Conservation (phyloP, 2,329 filamentous ascomycete species). For the Colletotrichum euphorbiae region DNA sequence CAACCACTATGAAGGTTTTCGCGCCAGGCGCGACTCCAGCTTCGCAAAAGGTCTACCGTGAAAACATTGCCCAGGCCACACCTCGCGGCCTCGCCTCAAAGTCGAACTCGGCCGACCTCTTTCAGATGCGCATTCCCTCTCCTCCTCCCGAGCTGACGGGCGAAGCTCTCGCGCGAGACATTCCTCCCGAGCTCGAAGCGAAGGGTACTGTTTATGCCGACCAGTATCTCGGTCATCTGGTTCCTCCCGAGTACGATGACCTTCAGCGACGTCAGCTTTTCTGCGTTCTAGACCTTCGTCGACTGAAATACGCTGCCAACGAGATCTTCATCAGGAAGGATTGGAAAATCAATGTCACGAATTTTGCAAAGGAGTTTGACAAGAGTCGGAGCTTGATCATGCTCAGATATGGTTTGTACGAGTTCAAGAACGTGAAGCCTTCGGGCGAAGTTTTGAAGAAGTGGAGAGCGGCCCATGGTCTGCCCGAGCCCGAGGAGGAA, state of each 20-base stretch:
- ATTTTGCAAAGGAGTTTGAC: slow-evolving; percentile 73
- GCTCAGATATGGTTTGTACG: slow-evolving; percentile 70
- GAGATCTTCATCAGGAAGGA: slow-evolving; percentile 71
- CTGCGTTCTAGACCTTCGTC: slow-evolving; percentile 70
- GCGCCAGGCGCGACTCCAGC: slow-evolving; percentile 59
- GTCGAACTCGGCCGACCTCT: slow-evolving; percentile 63
- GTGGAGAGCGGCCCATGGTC: slow-evolving; percentile 68
- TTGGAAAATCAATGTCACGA: slow-evolving; percentile 71
- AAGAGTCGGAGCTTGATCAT: slow-evolving; percentile 72
- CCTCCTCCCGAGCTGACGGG: slow-evolving; percentile 68
- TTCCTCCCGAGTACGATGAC: slow-evolving; percentile 68
- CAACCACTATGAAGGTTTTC: slow-evolving; percentile 61
- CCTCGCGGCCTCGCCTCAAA: slow-evolving; percentile 63
- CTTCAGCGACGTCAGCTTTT: slow-evolving; percentile 72
- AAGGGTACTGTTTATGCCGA: slow-evolving; percentile 70
- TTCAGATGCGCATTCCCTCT: slow-evolving; percentile 69
- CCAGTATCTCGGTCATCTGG: slow-evolving; percentile 68
- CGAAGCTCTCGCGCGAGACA: slow-evolving; percentile 63
- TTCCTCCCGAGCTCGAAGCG: slow-evolving; percentile 64
- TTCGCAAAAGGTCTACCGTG: slow-evolving; percentile 56
- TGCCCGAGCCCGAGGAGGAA: slow-evolving; percentile 63
- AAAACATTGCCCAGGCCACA: slow-evolving; percentile 59
- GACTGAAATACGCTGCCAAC: slow-evolving; percentile 71
- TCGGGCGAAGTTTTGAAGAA: slow-evolving; percentile 68
- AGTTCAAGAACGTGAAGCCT: slow-evolving; percentile 72